Conservation (phyloP, 2,329 filamentous ascomycete species). For the Colletotrichum sp. region DNA sequence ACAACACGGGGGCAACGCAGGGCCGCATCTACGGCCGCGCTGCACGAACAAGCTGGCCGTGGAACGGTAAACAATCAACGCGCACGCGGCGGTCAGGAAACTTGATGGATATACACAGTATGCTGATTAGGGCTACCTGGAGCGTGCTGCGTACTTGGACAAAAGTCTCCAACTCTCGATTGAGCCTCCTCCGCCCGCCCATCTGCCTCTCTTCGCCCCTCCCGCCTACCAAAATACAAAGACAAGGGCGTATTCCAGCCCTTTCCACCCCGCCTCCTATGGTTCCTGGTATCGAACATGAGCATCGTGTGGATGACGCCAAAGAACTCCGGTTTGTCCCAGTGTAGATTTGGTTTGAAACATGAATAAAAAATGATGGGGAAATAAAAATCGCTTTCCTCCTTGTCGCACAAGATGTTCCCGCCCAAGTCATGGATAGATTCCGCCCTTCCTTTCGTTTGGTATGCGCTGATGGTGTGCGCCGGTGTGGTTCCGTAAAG, state of each 20-base stretch:
- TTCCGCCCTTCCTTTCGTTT: conserved; percentile 1
- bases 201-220: background rate
- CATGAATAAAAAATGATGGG: background rate
- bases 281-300: conserved; percentile 24
- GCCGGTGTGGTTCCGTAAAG: conserved; percentile 16
- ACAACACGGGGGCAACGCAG: background rate
- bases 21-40: conserved; percentile 16
- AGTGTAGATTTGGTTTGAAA: conserved; percentile 1
- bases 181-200: background rate
- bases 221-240: background rate
- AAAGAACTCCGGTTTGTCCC: conserved; percentile 19
- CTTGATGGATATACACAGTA: conserved; percentile 6
- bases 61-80: conserved; percentile 12
- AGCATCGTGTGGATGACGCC: conserved; percentile 21
- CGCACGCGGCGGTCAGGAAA: background rate
- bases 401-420: conserved; percentile 17
- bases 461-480: conserved; percentile 6
- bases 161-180: background rate
- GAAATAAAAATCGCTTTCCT: conserved; percentile 13
- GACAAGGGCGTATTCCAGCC: background rate
- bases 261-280: background rate
- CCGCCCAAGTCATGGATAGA: background rate
- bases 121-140: conserved; percentile 18
- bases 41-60: conserved; percentile 5
- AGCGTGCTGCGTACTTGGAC: conserved; percentile 6